phyloP scores from a whole-genome alignment of 2,329 filamentous ascomycete genomes.

The Diaporthe helianthi region DNA sequence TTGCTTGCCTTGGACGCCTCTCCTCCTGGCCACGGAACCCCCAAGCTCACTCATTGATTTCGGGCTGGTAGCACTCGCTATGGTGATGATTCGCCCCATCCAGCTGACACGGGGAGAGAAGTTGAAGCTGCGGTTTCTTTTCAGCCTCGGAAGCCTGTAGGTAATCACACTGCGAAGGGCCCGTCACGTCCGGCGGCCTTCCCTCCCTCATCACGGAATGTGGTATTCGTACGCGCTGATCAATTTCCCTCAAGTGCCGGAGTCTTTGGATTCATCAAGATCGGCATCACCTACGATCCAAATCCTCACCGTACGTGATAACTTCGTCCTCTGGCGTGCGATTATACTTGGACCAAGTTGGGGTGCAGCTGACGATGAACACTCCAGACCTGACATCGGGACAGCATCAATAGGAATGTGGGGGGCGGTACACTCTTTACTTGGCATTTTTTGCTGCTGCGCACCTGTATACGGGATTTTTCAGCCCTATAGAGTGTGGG shows the following conservation, averaged over 20 bases:
- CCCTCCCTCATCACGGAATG: too few species aligned
- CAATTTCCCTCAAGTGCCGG: not conserved
- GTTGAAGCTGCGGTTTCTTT: not conserved
- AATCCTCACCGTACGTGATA: not conserved
- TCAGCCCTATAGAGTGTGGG: not conserved
- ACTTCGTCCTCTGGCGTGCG: not conserved
- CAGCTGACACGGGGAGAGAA: not conserved
- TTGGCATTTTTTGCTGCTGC: not conserved
- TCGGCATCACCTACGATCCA: not conserved
- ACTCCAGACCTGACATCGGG: not conserved
- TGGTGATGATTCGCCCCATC: not conserved
- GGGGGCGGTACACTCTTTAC: not conserved
- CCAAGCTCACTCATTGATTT: not conserved
- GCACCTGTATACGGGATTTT: not conserved
- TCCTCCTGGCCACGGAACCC: not conserved
- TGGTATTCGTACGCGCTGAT: not conserved
- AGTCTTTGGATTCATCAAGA: not conserved
- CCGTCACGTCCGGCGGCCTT: too few species aligned
- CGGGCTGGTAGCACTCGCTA: not conserved
- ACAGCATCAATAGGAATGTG: not conserved
- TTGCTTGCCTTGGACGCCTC: not conserved
- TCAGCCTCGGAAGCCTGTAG: not conserved
- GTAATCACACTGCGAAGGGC: too few species aligned
- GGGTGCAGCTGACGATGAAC: not conserved
- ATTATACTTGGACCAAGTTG: not conserved